Evolutionary conservation across 345 rosid genomes (phyloP).

Genomic region (Camelina sativa): DNA sequence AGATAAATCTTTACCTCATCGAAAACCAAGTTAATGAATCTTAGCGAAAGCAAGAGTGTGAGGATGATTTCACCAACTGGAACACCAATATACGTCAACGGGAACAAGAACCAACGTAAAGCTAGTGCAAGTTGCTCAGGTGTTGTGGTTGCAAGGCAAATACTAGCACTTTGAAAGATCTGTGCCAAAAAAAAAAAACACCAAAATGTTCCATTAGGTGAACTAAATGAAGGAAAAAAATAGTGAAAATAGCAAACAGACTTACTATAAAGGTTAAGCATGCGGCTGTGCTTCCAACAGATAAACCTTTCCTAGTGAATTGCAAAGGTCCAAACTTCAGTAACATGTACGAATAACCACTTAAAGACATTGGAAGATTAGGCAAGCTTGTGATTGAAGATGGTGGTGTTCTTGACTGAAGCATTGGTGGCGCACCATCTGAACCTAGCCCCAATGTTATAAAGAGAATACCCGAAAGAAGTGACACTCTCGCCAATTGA

Average conservation of each 20-base stretch:
- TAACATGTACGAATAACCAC: constrained; percentile 78
- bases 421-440: constrained; percentile 79
- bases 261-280: constrained; percentile 89
- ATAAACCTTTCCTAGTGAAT: constrained; percentile 89
- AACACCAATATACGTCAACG: constrained; percentile 70
- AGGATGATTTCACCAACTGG: constrained; percentile 90
- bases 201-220: constrained; percentile 3
- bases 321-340: constrained; percentile 83
- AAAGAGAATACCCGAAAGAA: constrained; percentile 84
- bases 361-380: constrained; percentile 68
- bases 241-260: constrained; percentile 22
- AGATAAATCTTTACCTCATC: constrained; percentile 68
- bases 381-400: constrained; percentile 71
- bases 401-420: constrained; percentile 87
- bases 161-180: constrained; percentile 93
- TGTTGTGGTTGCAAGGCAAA: constrained; percentile 89
- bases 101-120: constrained; percentile 85
- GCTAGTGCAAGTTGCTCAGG: constrained; percentile 94
- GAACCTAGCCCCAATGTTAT: constrained; percentile 84
- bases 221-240: not conserved
- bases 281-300: constrained; percentile 96
- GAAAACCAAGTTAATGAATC: constrained; percentile 87
- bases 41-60: constrained; percentile 83
- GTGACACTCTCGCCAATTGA: constrained; percentile 90
- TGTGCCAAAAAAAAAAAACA: constrained; percentile 39